Percentiles rank a stretch among this genome's conserved stretches.
Conservation (phyloP, 192 early-diverging fungal species). For the Phycomyces nitens region DNA sequence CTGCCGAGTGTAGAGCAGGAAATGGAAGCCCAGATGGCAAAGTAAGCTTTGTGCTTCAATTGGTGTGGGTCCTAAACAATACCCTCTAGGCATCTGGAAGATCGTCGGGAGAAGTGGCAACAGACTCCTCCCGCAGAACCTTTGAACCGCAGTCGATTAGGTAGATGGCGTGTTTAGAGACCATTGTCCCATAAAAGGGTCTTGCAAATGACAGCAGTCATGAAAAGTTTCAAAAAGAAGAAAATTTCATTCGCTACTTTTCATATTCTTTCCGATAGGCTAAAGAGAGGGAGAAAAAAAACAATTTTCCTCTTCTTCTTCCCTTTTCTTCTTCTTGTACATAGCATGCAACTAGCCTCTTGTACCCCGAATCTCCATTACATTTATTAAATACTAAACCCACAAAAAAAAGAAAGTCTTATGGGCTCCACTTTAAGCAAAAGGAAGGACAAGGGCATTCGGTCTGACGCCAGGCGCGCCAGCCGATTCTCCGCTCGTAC, state of each 20-base stretch:
- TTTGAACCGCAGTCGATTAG: background rate
- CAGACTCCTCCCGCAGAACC: background rate
- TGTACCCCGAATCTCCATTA: no score
- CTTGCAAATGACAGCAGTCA: no score
- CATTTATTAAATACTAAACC: no score
- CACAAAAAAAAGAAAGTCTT: background rate
- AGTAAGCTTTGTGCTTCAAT: slow-evolving; percentile 1
- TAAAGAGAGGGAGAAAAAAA: background rate
- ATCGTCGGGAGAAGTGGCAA: slow-evolving; percentile 34
- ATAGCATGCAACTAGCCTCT: background rate
- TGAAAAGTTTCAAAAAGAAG: no score
- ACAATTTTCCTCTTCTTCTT: background rate
- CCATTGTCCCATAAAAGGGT: background rate
- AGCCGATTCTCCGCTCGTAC: no score
- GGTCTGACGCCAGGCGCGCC: no score
- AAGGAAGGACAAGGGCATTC: no score
- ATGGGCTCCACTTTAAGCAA: slow-evolving; percentile 1
- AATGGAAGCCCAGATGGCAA: slow-evolving; percentile 32
- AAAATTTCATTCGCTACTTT: background rate
- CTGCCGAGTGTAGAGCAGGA: slow-evolving; percentile 37
- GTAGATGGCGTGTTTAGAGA: slow-evolving; percentile 1
- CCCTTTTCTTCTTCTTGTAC: background rate
- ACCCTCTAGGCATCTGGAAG: slow-evolving; percentile 16
- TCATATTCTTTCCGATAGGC: background rate
- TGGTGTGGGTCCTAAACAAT: background rate